phyloP scores from a whole-genome alignment of 2,329 filamentous ascomycete genomes.

The Cadophora gregata region DNA sequence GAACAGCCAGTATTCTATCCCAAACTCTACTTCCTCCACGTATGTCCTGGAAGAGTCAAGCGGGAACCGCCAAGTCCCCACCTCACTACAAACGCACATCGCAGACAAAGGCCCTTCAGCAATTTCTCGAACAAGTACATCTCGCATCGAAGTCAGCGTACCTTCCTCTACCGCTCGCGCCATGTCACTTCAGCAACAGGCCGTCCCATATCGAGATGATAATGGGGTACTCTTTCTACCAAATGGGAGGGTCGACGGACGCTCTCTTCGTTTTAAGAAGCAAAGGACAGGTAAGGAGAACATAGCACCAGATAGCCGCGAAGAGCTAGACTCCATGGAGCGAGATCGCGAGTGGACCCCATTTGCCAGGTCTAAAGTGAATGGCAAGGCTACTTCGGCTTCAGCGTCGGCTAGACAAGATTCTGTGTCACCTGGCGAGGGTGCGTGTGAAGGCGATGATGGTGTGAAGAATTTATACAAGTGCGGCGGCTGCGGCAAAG shows the following conservation, averaged over 20 bases:
- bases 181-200: neutral
- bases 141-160: conserved; percentile 3
- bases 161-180: neutral
- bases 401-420: neutral
- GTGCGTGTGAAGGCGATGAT: neutral
- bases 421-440: neutral
- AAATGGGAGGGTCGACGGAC: conserved; percentile 5
- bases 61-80: neutral
- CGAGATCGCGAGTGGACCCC: neutral
- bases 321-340: neutral
- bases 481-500: conserved; percentile 18
- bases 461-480: conserved; percentile 6
- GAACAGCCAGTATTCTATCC: neutral
- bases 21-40: neutral
- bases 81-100: neutral
- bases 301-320: neutral
- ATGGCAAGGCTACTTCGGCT: neutral
- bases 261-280: conserved; percentile 13
- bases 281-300: neutral
- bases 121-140: neutral
- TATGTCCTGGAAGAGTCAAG: neutral
- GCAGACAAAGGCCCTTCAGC: neutral
- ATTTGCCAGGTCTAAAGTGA: neutral
- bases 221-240: neutral
- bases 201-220: neutral